Conservation (phyloP, 257 asterid species). For the Plectranthus barbatus region DNA sequence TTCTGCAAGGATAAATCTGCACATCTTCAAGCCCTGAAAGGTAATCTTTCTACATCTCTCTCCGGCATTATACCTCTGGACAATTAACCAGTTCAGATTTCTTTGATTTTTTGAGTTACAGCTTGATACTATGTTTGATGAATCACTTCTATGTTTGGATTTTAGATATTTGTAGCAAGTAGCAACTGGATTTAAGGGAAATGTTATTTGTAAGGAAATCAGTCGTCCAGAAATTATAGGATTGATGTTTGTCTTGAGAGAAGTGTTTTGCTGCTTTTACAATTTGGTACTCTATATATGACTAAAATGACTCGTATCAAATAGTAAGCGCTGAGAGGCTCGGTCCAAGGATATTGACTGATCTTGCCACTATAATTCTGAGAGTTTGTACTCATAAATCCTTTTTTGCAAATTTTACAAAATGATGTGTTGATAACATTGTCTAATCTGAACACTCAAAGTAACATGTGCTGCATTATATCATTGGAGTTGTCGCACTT, state of each 20-base stretch:
- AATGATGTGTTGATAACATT: not conserved
- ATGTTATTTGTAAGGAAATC: not conserved
- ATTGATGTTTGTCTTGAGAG: not conserved
- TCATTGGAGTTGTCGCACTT: not conserved
- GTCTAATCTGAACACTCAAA: not conserved
- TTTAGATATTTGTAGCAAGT: not conserved
- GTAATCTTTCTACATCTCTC: conserved; percentile 22
- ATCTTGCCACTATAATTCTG: not conserved
- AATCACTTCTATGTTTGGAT: not conserved
- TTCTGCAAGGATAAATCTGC: conserved; percentile 65
- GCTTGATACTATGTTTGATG: not conserved
- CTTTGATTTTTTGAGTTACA: not conserved
- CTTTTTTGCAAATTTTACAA: not conserved
- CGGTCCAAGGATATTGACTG: not conserved
- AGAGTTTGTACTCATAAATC: not conserved
- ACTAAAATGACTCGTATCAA: not conserved
- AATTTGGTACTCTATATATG: not conserved
- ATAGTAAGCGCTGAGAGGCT: not conserved
- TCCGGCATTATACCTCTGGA: not conserved
- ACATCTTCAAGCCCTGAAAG: conserved; percentile 69
- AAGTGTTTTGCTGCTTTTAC: not conserved
- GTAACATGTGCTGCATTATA: not conserved
- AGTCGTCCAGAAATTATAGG: not conserved
- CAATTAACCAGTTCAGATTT: not conserved
- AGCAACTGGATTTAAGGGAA: not conserved